These are phyloP conservation scores for Beta corolliflora DNA, from an alignment of 179 eudicot species.

Conservation along the genomic window DNA sequence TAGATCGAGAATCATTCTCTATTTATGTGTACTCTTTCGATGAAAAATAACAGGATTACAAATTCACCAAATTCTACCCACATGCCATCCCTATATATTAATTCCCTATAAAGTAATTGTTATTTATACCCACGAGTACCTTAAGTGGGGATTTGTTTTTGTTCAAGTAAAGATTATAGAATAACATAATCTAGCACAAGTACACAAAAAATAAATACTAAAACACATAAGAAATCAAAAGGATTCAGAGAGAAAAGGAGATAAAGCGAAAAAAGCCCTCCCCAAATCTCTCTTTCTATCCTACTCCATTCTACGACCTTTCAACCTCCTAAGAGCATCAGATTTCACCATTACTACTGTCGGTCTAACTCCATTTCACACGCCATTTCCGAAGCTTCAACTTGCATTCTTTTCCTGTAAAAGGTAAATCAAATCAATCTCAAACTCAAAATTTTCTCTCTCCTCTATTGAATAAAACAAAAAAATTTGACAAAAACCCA, in stretches of 20 bases:
- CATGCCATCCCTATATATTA: too few relatives aligned
- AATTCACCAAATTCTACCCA: too few relatives aligned
- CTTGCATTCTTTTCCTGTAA: neutral
- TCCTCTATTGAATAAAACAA: neutral
- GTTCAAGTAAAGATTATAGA: too few relatives aligned
- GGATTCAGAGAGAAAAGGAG: neutral
- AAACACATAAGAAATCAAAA: neutral
- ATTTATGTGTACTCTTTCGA: too few relatives aligned
- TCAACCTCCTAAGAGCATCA: slow-evolving; percentile 8
- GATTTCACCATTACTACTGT: slow-evolving; percentile 12
- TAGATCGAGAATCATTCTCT: too few relatives aligned
- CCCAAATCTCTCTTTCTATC: slow-evolving; percentile 14
- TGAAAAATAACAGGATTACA: too few relatives aligned
- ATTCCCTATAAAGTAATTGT: too few relatives aligned
- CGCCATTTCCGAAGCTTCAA: slow-evolving; percentile 29
- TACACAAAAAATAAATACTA: neutral
- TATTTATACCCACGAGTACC: too few relatives aligned
- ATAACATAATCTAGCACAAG: neutral
- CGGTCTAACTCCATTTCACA: slow-evolving; percentile 20
- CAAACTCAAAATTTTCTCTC: neutral
- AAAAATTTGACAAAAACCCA: neutral
- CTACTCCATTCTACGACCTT: neutral
- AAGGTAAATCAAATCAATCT: neutral
- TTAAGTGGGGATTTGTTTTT: too few relatives aligned
- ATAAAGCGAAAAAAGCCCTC: neutral